Conservation (phyloP, 352 stramenopile species). For the Pseudoperonospora humuli region DNA sequence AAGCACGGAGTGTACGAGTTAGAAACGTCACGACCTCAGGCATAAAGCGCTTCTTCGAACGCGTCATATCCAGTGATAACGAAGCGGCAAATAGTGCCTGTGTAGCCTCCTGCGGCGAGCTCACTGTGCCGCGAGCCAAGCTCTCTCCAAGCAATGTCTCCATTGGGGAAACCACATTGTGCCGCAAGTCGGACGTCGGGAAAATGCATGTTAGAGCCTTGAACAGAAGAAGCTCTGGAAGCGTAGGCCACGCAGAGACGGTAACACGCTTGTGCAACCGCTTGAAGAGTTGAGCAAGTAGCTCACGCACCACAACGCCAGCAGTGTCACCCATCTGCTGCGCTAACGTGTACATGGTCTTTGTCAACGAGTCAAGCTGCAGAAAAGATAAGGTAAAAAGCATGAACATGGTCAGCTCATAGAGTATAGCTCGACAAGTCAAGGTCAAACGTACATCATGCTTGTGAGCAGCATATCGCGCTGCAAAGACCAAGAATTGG, state of each 20-base stretch:
- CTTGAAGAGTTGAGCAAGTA: conserved; percentile 88
- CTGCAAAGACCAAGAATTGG: conserved; percentile 88
- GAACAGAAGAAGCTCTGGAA: conserved; percentile 88
- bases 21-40: conserved; percentile 75
- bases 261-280: conserved; percentile 55
- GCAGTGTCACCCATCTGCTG: conserved; percentile 88
- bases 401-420: conserved; percentile 3
- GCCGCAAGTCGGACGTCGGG: conserved; percentile 90
- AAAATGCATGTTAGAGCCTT: conserved; percentile 87
- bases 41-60: conserved; percentile 86
- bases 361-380: conserved; percentile 78
- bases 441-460: conserved; percentile 35
- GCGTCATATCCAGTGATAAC: conserved; percentile 62
- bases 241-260: conserved; percentile 77
- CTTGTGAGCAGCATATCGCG: conserved; percentile 62
- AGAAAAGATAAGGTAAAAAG: conserved; percentile 31
- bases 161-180: conserved; percentile 90
- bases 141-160: conserved; percentile 89
- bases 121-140: conserved; percentile 70
- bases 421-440: background rate
- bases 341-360: conserved; percentile 82
- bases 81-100: conserved; percentile 74
- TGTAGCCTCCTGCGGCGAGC: conserved; percentile 64
- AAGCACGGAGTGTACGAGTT: conserved; percentile 42
- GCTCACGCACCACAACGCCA: conserved; percentile 80